phyloP scores from a whole-genome alignment of 257 asterid species.

The Hygrophila difformis region DNA sequence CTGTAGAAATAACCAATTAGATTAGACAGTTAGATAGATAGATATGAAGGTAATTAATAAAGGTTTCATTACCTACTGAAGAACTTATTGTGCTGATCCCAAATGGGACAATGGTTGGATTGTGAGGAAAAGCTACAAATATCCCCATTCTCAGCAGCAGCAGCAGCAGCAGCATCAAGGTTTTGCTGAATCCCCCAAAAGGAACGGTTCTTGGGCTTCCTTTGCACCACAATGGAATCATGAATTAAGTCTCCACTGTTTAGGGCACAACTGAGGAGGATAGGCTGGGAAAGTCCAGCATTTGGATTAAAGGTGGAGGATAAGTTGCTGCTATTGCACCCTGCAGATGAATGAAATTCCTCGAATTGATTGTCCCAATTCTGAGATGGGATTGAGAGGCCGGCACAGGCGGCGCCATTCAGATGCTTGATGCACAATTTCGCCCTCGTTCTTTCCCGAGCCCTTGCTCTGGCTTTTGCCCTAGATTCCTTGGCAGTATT shows the following conservation, averaged over 20 bases:
- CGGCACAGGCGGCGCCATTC: too few relatives aligned
- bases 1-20: constrained; percentile 13
- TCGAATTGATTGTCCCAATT: constrained; percentile 20
- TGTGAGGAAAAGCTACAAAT: constrained; percentile 24
- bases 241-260: constrained; percentile 21
- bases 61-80: constrained; percentile 30
- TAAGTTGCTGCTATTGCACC: not conserved
- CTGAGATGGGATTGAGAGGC: too few relatives aligned
- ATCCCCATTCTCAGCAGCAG: constrained; percentile 35
- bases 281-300: not conserved
- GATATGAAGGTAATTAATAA: not conserved
- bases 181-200: constrained; percentile 32
- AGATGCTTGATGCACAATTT: constrained; percentile 40
- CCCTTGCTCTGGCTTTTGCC: constrained; percentile 84
- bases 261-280: not conserved
- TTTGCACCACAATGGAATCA: constrained; percentile 26
- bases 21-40: not conserved
- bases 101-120: constrained; percentile 30
- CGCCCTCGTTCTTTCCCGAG: constrained; percentile 79
- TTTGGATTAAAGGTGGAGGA: not conserved
- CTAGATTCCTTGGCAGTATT: constrained; percentile 48
- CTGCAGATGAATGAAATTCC: constrained; percentile 16
- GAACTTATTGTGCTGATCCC: constrained; percentile 44
- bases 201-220: constrained; percentile 26
- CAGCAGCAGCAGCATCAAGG: constrained; percentile 11